Evolutionary conservation across 1,284 basidiomycete genomes (phyloP).

Genomic region (Cutaneotrichosporon mucoides): DNA sequence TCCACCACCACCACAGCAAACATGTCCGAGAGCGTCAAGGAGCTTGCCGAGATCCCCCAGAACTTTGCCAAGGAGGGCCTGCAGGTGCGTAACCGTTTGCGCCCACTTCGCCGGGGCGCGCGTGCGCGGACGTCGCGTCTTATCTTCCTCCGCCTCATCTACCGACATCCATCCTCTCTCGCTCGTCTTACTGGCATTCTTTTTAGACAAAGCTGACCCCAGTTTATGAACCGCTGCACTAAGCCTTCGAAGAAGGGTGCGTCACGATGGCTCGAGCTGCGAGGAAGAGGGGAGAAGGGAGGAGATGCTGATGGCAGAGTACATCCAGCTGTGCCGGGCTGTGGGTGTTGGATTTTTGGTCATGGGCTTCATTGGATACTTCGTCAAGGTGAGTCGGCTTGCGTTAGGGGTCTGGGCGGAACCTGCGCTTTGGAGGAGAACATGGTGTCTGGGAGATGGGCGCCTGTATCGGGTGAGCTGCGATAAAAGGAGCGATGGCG

Average conservation of each 20-base stretch:
- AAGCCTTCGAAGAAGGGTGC: slow-evolving; percentile 93
- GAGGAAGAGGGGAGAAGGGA: too few species aligned
- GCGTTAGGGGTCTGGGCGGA: neutral
- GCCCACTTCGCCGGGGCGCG: too few species aligned
- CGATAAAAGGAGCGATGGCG: too few species aligned
- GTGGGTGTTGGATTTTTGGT: slow-evolving; percentile 94
- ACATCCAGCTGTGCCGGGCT: slow-evolving; percentile 84
- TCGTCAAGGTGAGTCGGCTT: slow-evolving; percentile 65
- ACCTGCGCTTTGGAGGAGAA: too few species aligned
- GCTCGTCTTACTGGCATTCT: too few species aligned
- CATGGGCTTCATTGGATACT: slow-evolving; percentile 95
- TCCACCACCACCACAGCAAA: too few species aligned
- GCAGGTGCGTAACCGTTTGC: slow-evolving; percentile 58
- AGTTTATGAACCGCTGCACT: slow-evolving; percentile 96
- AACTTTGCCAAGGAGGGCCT: slow-evolving; percentile 90
- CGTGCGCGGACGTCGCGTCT: too few species aligned
- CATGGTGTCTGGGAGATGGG: too few species aligned
- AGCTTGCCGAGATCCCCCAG: slow-evolving; percentile 86
- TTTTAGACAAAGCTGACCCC: slow-evolving; percentile 11
- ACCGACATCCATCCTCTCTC: too few species aligned
- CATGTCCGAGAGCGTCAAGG: slow-evolving; percentile 67
- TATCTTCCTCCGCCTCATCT: too few species aligned
- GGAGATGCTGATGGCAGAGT: slow-evolving; percentile 58
- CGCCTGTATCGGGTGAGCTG: too few species aligned
- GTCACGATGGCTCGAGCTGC: slow-evolving; percentile 29